Percentiles rank a stretch among this genome's conserved stretches.
Evolutionary conservation across 805 yeast species (phyloP).

Genomic region (Starmerella roubikii): DNA sequence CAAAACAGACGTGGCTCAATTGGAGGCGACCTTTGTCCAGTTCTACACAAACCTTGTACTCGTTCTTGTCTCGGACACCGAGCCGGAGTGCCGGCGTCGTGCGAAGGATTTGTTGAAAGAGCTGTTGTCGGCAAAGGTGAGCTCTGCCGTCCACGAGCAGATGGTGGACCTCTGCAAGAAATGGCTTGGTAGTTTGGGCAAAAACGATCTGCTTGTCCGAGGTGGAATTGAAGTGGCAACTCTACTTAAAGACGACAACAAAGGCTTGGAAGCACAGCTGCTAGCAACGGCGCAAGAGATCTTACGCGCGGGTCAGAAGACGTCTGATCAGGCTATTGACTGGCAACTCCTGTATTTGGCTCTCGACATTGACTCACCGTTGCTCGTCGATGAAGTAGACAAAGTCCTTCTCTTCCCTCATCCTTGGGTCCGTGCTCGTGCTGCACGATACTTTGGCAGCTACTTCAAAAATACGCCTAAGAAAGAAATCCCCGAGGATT

Average conservation of each 20-base stretch:
- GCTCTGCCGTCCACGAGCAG: background rate
- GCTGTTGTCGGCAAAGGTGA: background rate
- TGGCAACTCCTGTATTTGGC: conserved; percentile 75
- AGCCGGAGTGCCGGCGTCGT: conserved; percentile 70
- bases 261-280: conserved; percentile 3
- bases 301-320: conserved; percentile 3
- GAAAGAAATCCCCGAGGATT: conserved; percentile 27
- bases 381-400: conserved; percentile 33
- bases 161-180: conserved; percentile 11
- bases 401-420: conserved; percentile 67
- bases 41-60: conserved; percentile 74
- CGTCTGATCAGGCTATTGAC: conserved; percentile 23
- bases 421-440: conserved; percentile 69
- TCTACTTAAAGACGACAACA: conserved; percentile 1
- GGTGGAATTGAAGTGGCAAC: conserved; percentile 19
- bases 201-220: conserved; percentile 14
- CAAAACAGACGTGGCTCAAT: conserved; percentile 39
- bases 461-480: conserved; percentile 33
- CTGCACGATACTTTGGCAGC: conserved; percentile 46
- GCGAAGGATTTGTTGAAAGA: conserved; percentile 40
- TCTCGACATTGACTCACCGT: conserved; percentile 29
- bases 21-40: conserved; percentile 40
- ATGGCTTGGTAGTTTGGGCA: conserved; percentile 15
- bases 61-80: conserved; percentile 63
- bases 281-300: conserved; percentile 1